Conservation (phyloP, 805 yeast genomes). For the Allodekkera sacchari region DNA sequence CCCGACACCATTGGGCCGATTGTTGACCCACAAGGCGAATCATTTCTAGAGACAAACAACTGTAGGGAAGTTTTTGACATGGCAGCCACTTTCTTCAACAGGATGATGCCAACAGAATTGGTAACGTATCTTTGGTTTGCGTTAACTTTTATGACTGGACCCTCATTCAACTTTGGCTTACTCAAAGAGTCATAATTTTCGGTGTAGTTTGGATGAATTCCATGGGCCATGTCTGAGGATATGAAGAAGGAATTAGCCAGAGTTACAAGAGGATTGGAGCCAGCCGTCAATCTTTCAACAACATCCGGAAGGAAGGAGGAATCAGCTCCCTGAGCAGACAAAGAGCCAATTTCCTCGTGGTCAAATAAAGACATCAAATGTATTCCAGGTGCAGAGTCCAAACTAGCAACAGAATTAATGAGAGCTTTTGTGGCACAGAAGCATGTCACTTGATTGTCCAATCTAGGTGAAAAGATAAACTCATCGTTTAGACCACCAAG, state of each 20-base stretch:
- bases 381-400: slow-evolving; percentile 47
- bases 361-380: slow-evolving; percentile 80
- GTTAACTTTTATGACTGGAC: slow-evolving; percentile 89
- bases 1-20: slow-evolving; percentile 92
- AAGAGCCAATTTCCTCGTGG: slow-evolving; percentile 93
- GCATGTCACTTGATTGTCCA: slow-evolving; percentile 86
- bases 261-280: slow-evolving; percentile 33
- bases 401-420: slow-evolving; percentile 30
- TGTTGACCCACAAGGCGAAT: slow-evolving; percentile 92
- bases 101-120: slow-evolving; percentile 79
- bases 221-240: slow-evolving; percentile 96
- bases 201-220: slow-evolving; percentile 87
- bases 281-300: slow-evolving; percentile 54
- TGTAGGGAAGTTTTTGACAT: slow-evolving; percentile 73
- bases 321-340: slow-evolving; percentile 94
- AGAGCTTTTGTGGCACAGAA: slow-evolving; percentile 71
- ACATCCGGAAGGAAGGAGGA: slow-evolving; percentile 83
- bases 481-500: slow-evolving; percentile 89
- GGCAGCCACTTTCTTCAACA: slow-evolving; percentile 66
- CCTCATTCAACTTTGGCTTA: slow-evolving; percentile 73
- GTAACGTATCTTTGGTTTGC: slow-evolving; percentile 96
- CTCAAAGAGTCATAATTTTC: slow-evolving; percentile 70
- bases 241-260: slow-evolving; percentile 76
- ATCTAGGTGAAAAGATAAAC: slow-evolving; percentile 83
- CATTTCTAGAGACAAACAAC: slow-evolving; percentile 86